A percentile compares a stretch with the other conserved stretches of the same genome.
phyloP scores from a whole-genome alignment of 345 rosid genomes.

The Isatis tinctoria region DNA sequence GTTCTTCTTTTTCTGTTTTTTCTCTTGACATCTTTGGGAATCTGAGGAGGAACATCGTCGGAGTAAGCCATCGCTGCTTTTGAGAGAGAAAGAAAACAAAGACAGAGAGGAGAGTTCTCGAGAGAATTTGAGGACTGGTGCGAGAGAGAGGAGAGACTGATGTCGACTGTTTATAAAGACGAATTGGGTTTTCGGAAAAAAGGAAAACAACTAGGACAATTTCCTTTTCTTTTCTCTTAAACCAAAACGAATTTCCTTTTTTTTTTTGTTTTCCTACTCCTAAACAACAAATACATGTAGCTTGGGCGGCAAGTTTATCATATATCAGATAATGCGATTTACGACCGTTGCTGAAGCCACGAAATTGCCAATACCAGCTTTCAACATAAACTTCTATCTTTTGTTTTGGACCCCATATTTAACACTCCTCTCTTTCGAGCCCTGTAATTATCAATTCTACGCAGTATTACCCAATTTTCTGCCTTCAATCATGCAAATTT shows the following conservation, averaged over 20 bases:
- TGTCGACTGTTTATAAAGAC: neutral
- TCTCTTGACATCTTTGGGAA: neutral
- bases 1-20: neutral
- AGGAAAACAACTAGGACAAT: neutral
- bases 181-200: neutral
- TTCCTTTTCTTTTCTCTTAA: neutral
- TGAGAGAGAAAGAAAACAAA: neutral
- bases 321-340: neutral
- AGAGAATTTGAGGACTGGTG: neutral
- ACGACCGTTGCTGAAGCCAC: constrained; percentile 75
- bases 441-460: no score
- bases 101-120: no score
- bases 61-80: neutral
- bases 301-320: constrained; percentile 2
- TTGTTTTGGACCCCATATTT: no score
- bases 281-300: neutral
- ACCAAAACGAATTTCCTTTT: neutral
- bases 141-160: neutral
- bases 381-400: constrained; percentile 53
- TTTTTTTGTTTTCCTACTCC: neutral
- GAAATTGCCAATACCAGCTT: constrained; percentile 67
- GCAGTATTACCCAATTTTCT: no score
- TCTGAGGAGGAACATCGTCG: constrained; percentile 8
- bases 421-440: no score
- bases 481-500: no score